Percentiles rank a stretch among this genome's conserved stretches.
Conservation (phyloP, 495 filamentous ascomycete species). For the Cladorrhinum samala region DNA sequence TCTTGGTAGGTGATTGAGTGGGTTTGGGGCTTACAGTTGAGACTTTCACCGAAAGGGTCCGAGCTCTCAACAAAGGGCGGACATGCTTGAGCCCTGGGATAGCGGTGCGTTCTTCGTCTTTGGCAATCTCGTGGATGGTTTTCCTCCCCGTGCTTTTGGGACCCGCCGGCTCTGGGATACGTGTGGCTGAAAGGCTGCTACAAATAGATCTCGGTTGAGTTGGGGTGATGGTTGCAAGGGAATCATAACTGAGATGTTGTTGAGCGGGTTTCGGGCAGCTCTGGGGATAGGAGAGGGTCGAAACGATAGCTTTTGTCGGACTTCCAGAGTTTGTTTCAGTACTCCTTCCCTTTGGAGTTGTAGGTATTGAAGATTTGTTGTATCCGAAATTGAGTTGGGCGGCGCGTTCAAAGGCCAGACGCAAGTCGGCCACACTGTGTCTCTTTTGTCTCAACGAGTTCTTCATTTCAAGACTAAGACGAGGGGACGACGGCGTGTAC, state of each 20-base stretch:
- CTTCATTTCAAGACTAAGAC: not conserved
- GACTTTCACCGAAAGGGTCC: slow-evolving; percentile 13
- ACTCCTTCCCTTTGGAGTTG: not conserved
- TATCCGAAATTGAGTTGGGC: not conserved
- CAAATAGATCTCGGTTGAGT: not conserved
- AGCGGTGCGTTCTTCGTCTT: too few species aligned
- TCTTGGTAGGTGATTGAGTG: not conserved
- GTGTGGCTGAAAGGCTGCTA: not conserved
- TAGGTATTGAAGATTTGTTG: not conserved
- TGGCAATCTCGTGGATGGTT: not conserved
- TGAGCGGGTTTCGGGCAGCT: not conserved
- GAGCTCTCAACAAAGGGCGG: slow-evolving; percentile 9
- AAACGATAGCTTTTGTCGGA: not conserved
- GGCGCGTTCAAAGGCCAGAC: slow-evolving; percentile 26
- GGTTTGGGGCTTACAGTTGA: slow-evolving; percentile 2
- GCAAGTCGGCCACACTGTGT: slow-evolving; percentile 33
- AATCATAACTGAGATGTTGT: not conserved
- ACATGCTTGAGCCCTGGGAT: not conserved
- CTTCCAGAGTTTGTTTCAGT: not conserved
- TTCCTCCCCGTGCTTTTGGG: not conserved
- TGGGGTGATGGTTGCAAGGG: not conserved
- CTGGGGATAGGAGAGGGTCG: not conserved
- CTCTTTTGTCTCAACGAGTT: slow-evolving; percentile 16
- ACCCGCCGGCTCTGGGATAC: not conserved
- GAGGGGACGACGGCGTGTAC: not conserved